Evolutionary conservation across 2,329 filamentous ascomycete genomes (phyloP).

Genomic region (Annulohypoxylon truncatum): DNA sequence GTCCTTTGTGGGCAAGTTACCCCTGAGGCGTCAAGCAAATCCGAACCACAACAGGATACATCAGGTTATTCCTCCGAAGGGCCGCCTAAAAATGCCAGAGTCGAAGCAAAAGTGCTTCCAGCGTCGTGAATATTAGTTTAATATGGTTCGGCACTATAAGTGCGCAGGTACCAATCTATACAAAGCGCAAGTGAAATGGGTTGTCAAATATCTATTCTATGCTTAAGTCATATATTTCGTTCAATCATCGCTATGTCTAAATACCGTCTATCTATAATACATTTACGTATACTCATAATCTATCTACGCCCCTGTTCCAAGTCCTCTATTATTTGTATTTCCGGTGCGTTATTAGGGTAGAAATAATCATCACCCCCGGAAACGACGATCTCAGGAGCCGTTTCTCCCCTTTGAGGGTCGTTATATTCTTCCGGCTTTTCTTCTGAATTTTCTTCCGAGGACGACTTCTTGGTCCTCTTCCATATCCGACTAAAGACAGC

Average conservation of each 20-base stretch:
- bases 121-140: no score
- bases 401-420: constrained; percentile 8
- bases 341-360: constrained; percentile 26
- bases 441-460: constrained; percentile 4
- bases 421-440: constrained; percentile 8
- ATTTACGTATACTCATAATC: constrained; percentile 5
- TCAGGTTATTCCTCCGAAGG: constrained; percentile 6
- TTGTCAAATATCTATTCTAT: background rate
- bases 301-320: constrained; percentile 42
- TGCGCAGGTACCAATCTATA: no score
- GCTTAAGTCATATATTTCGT: background rate
- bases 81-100: background rate
- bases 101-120: background rate
- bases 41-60: background rate
- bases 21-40: background rate
- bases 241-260: background rate
- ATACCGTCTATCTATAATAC: constrained; percentile 5
- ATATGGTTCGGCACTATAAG: no score
- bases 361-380: constrained; percentile 29
- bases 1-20: constrained; percentile 9
- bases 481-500: constrained; percentile 32
- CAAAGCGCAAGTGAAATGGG: background rate
- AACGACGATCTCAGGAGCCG: constrained; percentile 45
- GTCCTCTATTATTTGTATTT: constrained; percentile 44
- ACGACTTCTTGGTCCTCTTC: constrained; percentile 24